Evolutionary conservation across 495 filamentous ascomycete species (phyloP), one percentile per base, ranked within the genome.

Genomic region (Penicillium mononematosum): DNA sequence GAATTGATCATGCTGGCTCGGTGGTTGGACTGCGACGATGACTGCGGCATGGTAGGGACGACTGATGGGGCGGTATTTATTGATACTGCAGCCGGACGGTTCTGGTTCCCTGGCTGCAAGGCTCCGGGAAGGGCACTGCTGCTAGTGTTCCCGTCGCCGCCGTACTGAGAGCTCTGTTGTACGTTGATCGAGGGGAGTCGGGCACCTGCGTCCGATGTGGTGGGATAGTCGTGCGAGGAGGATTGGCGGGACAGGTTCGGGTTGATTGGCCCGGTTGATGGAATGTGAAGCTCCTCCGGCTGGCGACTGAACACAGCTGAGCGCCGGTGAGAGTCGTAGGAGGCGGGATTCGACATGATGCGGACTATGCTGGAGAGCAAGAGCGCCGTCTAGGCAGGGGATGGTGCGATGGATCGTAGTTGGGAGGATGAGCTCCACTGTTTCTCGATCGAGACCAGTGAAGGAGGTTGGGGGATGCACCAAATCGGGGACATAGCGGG

Each of bases 231-330:
- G 36, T 81, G 78, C n/a, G 81, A 76, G 48, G 79, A 74, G 42
- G 75, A 69, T 54, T 84, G 78, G 48, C 71, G 73, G 29, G 71
- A 67, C 42, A 69, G 59, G 44, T 69, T 72, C 63, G 71, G 69
- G 65, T 77, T 70, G 41, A 61, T 61, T 45, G 62, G 45, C 62
- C 79, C 78, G 42, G 81, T 78, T 14, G 87, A 75, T 42, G 86
- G 83, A 58, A 93, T 87, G 72, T 93, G 90, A 63, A 92, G 80
- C 76, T 95, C 90, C 62, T 92, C 90, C 58, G 82, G 77, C 45
- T 81, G 77, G 47, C 85, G 78, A 27, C 70, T 75, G 55, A 78
- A 80, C 12, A 72, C 69, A 39, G 78, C 75, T 46, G 75, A 67
- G 62, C 83, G 76, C 61, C 84, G 78, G 39, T 80, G 74, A 25